Evolutionary conservation across 257 asterid genomes (phyloP).

Genomic region (Nicotiana attenuata): DNA sequence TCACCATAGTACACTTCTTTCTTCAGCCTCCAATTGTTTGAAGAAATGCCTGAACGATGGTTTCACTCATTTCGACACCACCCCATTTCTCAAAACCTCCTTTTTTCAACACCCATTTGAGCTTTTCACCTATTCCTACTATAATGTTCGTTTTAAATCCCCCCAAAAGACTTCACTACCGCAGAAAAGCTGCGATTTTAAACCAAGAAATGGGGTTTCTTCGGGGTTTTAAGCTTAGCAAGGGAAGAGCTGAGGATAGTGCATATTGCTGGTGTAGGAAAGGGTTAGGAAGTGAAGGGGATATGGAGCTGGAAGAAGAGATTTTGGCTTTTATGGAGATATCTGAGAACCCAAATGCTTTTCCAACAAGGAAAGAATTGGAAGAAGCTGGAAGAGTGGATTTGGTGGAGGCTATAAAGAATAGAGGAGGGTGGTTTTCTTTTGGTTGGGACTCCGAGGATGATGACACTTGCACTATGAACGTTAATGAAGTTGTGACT

Average conservation of each 20-base stretch:
- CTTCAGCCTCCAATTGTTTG: slow-evolving; percentile 11
- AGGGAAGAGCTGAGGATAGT: slow-evolving; percentile 1
- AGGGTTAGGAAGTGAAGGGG: slow-evolving; percentile 43
- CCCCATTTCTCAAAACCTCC: slow-evolving; percentile 19
- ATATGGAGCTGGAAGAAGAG: slow-evolving; percentile 63
- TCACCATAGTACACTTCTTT: background rate
- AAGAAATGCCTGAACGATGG: slow-evolving; percentile 91
- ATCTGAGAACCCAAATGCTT: slow-evolving; percentile 56
- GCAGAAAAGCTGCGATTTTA: background rate
- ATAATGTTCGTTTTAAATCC: background rate
- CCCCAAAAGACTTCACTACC: slow-evolving; percentile 10
- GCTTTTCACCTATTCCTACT: slow-evolving; percentile 19
- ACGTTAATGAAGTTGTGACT: slow-evolving; percentile 20
- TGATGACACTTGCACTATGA: slow-evolving; percentile 26
- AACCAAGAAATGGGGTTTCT: background rate
- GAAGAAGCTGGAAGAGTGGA: slow-evolving; percentile 69
- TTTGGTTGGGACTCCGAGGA: slow-evolving; percentile 70
- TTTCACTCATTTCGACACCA: slow-evolving; percentile 25
- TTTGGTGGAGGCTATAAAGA: slow-evolving; percentile 65
- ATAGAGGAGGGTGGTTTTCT: slow-evolving; percentile 77
- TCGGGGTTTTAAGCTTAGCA: slow-evolving; percentile 26
- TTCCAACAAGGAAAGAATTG: slow-evolving; percentile 69
- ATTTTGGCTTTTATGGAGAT: slow-evolving; percentile 77
- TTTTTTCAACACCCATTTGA: slow-evolving; percentile 20
- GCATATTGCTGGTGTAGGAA: slow-evolving; percentile 39